Percentiles rank a stretch among this genome's conserved stretches.
These are phyloP conservation scores for Wickerhamia fluorescens DNA, from an alignment of 805 yeast genomes.

Conservation along the genomic window DNA sequence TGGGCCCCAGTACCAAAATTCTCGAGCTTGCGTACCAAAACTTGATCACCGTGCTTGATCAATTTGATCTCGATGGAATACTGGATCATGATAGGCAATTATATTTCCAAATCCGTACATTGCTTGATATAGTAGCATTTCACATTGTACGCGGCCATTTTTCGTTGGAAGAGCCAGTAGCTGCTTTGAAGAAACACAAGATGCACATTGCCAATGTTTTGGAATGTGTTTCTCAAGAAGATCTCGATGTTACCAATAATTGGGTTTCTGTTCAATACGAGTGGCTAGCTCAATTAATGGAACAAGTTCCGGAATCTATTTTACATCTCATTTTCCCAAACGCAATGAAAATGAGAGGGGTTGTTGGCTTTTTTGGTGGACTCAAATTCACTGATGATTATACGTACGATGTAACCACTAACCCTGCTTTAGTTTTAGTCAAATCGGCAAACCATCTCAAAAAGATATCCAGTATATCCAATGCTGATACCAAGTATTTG, in stretches of 20 bases:
- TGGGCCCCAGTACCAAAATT: conserved; percentile 21
- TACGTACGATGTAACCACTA: conserved; percentile 17
- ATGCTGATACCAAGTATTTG: too few relatives aligned
- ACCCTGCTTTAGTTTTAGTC: conserved; percentile 23
- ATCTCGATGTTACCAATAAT: conserved; percentile 11
- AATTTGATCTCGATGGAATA: conserved; percentile 6
- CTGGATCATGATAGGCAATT: conserved; percentile 21
- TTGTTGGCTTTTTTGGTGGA: conserved; percentile 29
- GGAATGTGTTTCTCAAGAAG: conserved; percentile 19
- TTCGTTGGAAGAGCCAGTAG: conserved; percentile 49
- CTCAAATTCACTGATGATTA: conserved; percentile 13
- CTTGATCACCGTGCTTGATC: conserved; percentile 18
- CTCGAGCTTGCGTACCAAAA: conserved; percentile 30
- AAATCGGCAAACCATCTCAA: too few relatives aligned
- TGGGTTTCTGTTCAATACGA: conserved; percentile 64
- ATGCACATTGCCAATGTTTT: conserved; percentile 53
- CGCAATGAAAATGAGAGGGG: conserved; percentile 4
- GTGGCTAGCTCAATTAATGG: conserved; percentile 56
- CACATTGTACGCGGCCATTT: conserved; percentile 58
- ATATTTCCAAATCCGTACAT: conserved; percentile 29
- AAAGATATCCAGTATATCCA: too few relatives aligned
- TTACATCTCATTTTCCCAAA: not conserved
- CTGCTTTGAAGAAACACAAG: conserved; percentile 57
- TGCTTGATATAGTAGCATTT: conserved; percentile 55
- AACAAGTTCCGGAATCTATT: conserved; percentile 35